These are phyloP conservation scores for Vanilla planifolia DNA, from an alignment of 106 monocot genomes.

Conservation along the genomic window DNA sequence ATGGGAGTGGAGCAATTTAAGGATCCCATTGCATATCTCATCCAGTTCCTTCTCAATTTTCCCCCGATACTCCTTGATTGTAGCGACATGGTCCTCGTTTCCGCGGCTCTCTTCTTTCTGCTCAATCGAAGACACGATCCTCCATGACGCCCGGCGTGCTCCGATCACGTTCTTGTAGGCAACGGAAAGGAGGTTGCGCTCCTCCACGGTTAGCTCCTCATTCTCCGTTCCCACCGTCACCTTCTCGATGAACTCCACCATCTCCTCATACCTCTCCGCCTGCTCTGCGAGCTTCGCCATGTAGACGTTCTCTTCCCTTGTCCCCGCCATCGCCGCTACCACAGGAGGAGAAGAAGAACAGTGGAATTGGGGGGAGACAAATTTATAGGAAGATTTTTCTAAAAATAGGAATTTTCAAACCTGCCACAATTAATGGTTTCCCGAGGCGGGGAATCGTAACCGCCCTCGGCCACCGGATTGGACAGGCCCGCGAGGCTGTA, in stretches of 20 bases:
- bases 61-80: slow-evolving; percentile 18
- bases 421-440: no score
- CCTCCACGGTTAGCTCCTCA: slow-evolving; percentile 25
- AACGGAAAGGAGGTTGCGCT: slow-evolving; percentile 27
- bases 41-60: slow-evolving; percentile 28
- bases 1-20: slow-evolving; percentile 8
- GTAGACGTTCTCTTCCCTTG: slow-evolving; percentile 25
- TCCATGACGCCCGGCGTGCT: slow-evolving; percentile 18
- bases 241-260: slow-evolving; percentile 31
- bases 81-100: slow-evolving; percentile 20
- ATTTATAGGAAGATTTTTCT: no score
- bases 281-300: slow-evolving; percentile 35
- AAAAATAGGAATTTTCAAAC: no score
- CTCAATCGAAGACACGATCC: slow-evolving; percentile 28
- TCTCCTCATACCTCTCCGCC: slow-evolving; percentile 29
- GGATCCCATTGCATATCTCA: slow-evolving; percentile 20
- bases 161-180: slow-evolving; percentile 27
- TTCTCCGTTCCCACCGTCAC: slow-evolving; percentile 8
- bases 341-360: not conserved
- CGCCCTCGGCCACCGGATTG: no score
- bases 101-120: slow-evolving; percentile 29
- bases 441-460: no score
- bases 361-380: no score
- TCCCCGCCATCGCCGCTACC: slow-evolving; percentile 13
- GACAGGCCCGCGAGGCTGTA: no score